Evolutionary conservation across 805 yeast genomes (phyloP), one percentile per base, ranked within the genome.

Genomic region (Tetrapisispora nanseiensis): DNA sequence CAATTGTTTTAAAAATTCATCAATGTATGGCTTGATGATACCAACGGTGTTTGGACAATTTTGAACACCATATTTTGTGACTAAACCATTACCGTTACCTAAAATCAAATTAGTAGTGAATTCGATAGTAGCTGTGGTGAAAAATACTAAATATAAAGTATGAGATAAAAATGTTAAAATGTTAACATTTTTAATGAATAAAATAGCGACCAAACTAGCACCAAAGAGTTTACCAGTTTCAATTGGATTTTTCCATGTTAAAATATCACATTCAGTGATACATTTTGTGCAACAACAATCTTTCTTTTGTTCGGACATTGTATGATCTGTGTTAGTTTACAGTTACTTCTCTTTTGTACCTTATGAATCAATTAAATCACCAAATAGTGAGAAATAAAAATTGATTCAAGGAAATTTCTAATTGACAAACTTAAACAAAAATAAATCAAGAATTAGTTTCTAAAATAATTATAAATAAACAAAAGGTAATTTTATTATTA

Each of bases 181-280:
- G 60, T 82, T 80, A 55, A 82, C 74, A 39, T 68, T 73, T 62
- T 82, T 83, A 54, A 82, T 56, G 28, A 80, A 61, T 41, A 81
- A 49, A 56, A 84, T 67, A 22, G 71, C 63, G 23, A 70, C 61
- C 36, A 85, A 57, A 46, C 81, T 69, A 28, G 77, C 70, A 34
- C 82, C 92, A 52, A 86, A 76, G 35, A 82, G 77, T 57, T 80
- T 78, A 48, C 82, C 96, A 40, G 95, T 80, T 58, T 72, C 72
- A 49, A 73, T 68, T 33, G 97, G 67, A 42, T 62, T 61, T 41
- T 51, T 61, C 67, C 67, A 62, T 44, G 54, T 46, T 39, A 62
- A 43, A 37, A 62, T 41, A 37, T 55, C 63, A 40, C 51, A 49
- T 19, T 39, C 41, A 18, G 28, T 23, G 27, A 31, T 23, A 24